These are phyloP conservation scores for Triadica sebifera DNA, from an alignment of 345 rosid species.

Conservation along the genomic window DNA sequence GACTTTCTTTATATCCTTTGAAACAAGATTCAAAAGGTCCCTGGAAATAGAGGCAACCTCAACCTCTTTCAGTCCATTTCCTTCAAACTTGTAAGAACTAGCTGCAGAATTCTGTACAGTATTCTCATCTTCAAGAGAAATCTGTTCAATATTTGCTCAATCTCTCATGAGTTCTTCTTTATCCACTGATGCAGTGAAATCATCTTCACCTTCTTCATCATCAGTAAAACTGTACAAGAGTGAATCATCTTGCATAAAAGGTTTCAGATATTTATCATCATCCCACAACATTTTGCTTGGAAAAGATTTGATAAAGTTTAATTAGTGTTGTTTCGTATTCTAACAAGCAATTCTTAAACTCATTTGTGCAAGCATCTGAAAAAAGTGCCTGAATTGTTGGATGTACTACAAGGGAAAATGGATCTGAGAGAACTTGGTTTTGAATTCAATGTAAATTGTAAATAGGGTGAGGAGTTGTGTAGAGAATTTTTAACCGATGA, in stretches of 20 bases:
- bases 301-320: background rate
- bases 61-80: slow-evolving; percentile 31
- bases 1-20: slow-evolving; percentile 54
- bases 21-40: slow-evolving; percentile 32
- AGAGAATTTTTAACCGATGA: background rate
- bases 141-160: slow-evolving; percentile 42
- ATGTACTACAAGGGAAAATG: background rate
- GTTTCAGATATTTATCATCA: slow-evolving; percentile 66
- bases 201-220: slow-evolving; percentile 71
- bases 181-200: slow-evolving; percentile 34
- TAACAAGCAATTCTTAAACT: background rate
- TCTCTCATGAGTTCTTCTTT: slow-evolving; percentile 49
- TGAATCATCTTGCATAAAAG: slow-evolving; percentile 72
- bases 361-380: background rate
- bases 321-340: background rate
- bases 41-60: slow-evolving; percentile 34
- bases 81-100: slow-evolving; percentile 18
- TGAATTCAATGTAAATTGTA: background rate
- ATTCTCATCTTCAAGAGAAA: slow-evolving; percentile 39
- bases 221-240: slow-evolving; percentile 74
- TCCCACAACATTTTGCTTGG: slow-evolving; percentile 27
- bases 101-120: slow-evolving; percentile 24
- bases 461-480: background rate
- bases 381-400: background rate
- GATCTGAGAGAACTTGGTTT: background rate